Evolutionary conservation across 2,329 filamentous ascomycete genomes (phyloP).

Genomic region (Botrytis galanthina): DNA sequence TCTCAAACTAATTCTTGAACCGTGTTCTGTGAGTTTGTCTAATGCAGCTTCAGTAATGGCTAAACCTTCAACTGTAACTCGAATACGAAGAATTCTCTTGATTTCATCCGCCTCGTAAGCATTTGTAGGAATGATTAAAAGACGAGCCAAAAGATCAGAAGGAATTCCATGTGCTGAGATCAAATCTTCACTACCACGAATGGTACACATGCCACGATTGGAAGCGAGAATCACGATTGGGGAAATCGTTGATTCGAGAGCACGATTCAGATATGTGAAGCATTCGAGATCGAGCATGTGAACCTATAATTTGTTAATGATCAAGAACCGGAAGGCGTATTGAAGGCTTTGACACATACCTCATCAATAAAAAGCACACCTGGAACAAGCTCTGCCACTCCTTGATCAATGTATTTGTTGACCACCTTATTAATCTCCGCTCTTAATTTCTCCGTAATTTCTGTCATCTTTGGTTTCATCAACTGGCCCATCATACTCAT

Average conservation of each 20-base stretch:
- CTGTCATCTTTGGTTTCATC: slow-evolving; percentile 99
- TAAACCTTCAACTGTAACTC: slow-evolving; percentile 78
- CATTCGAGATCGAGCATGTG: slow-evolving; percentile 99
- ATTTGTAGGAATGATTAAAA: slow-evolving; percentile 94
- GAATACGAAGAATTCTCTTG: slow-evolving; percentile 83
- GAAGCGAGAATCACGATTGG: slow-evolving; percentile 97
- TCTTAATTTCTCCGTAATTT: slow-evolving; percentile 96
- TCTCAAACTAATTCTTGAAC: slow-evolving; percentile 82
- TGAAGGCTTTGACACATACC: slow-evolving; percentile 51
- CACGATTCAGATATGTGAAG: slow-evolving; percentile 98
- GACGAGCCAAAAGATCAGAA: slow-evolving; percentile 85
- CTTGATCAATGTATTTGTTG: slow-evolving; percentile 98
- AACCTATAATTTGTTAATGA: slow-evolving; percentile 55
- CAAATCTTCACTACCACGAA: slow-evolving; percentile 80
- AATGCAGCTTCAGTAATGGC: slow-evolving; percentile 78
- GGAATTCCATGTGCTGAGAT: slow-evolving; percentile 91
- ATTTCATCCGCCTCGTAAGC: slow-evolving; percentile 88
- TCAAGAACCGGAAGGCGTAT: slow-evolving; percentile 4
- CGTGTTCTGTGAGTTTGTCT: slow-evolving; percentile 81
- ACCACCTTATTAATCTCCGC: slow-evolving; percentile 99
- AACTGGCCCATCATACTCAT: slow-evolving; percentile 99
- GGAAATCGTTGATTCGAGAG: slow-evolving; percentile 91
- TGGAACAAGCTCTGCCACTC: slow-evolving; percentile 95
- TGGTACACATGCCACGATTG: slow-evolving; percentile 90
- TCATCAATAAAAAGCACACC: slow-evolving; percentile 98